Evolutionary conservation across 805 yeast species (phyloP).

Genomic region (Ogataea methanolica): DNA sequence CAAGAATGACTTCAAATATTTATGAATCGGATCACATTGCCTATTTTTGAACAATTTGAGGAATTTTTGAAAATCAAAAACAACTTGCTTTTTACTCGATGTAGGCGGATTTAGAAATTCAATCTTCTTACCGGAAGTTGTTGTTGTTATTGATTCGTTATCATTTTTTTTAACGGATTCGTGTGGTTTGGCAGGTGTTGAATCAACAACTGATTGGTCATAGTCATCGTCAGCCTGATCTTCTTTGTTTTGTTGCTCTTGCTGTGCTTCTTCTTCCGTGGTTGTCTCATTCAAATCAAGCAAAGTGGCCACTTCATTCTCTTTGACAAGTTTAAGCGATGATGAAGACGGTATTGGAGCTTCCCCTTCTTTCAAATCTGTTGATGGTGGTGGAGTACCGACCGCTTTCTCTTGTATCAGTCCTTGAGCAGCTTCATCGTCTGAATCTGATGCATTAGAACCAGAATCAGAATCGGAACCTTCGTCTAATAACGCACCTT

Average conservation of each 20-base stretch:
- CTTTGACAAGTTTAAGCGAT: neutral
- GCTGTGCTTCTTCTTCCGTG: neutral
- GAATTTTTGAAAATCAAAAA: slow-evolving; percentile 83
- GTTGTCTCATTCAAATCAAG: neutral
- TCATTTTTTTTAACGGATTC: neutral
- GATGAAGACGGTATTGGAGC: too few species aligned
- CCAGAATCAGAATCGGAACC: slow-evolving; percentile 6
- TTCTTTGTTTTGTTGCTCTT: slow-evolving; percentile 1
- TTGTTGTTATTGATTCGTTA: neutral
- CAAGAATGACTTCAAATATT: slow-evolving; percentile 80
- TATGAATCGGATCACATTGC: slow-evolving; percentile 82
- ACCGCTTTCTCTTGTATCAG: neutral
- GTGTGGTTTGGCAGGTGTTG: neutral
- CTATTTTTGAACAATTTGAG: slow-evolving; percentile 64
- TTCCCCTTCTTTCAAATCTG: too few species aligned
- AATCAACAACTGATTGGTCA: slow-evolving; percentile 1
- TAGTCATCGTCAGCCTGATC: slow-evolving; percentile 1
- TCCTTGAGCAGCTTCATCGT: slow-evolving; percentile 2
- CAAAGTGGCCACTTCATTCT: neutral
- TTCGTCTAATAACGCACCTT: slow-evolving; percentile 16
- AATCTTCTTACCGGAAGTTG: slow-evolving; percentile 1
- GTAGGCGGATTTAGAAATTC: slow-evolving; percentile 29
- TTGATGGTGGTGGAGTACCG: too few species aligned
- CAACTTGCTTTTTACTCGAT: slow-evolving; percentile 25
- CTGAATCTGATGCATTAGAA: slow-evolving; percentile 1